Conservation (phyloP, 129 eudicot genomes). For the Flaveria sonorensis region DNA sequence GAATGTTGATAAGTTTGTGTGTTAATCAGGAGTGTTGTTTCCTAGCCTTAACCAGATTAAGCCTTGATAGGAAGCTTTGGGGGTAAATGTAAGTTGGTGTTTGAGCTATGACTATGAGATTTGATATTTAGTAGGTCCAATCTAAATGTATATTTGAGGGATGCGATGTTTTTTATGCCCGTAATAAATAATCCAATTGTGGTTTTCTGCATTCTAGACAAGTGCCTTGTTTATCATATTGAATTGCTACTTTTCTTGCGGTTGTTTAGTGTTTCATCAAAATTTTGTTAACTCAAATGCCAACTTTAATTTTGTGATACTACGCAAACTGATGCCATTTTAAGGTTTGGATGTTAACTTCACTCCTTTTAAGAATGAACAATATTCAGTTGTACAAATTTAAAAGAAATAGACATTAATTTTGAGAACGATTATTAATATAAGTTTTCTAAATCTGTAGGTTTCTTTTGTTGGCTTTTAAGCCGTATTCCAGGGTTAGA, state of each 20-base stretch:
- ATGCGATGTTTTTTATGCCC: not conserved
- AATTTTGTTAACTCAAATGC: not conserved
- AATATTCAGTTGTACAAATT: too few relatives aligned
- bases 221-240: not conserved
- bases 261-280: not conserved
- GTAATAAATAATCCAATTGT: not conserved
- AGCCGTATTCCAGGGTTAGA: too few relatives aligned
- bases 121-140: not conserved
- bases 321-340: too few relatives aligned
- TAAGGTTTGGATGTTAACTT: not conserved
- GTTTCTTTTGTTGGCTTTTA: too few relatives aligned
- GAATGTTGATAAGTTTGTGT: constrained; percentile 6
- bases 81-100: constrained; percentile 15
- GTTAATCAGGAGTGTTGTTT: not conserved
- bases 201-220: not conserved
- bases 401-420: not conserved
- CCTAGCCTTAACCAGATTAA: not conserved
- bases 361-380: not conserved
- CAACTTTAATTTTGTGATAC: not conserved
- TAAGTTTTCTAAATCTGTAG: too few relatives aligned
- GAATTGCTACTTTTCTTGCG: not conserved
- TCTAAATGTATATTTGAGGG: not conserved
- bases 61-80: constrained; percentile 1
- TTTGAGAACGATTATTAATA: too few relatives aligned
- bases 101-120: not conserved